phyloP scores from a whole-genome alignment of 164 flowering plant genomes.

The Magnolia officinalis region DNA sequence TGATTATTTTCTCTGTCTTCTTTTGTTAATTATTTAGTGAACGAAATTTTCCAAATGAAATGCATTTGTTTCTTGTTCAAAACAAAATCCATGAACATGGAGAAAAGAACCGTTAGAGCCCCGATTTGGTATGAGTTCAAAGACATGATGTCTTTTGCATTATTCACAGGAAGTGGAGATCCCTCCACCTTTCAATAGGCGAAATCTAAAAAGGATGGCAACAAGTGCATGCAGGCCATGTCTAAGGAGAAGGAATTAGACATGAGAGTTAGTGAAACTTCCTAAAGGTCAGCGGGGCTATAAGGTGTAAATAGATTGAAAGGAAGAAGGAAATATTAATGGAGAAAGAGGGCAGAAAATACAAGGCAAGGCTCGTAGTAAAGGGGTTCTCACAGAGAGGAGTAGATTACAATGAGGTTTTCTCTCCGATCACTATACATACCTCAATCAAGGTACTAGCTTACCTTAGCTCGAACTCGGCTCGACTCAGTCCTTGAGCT shows the following conservation, averaged over 20 bases:
- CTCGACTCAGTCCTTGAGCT: no score
- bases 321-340: neutral
- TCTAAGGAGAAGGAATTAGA: neutral
- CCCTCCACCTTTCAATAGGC: neutral
- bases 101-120: no score
- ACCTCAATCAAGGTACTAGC: neutral
- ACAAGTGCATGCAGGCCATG: neutral
- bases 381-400: neutral
- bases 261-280: neutral
- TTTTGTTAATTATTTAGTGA: no score
- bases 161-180: neutral
- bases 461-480: no score
- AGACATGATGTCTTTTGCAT: no score
- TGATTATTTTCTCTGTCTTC: no score
- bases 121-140: no score
- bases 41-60: no score
- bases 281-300: neutral
- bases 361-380: neutral
- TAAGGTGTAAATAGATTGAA: neutral
- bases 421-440: neutral
- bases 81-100: no score
- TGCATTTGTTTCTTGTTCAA: no score
- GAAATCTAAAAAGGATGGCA: neutral
- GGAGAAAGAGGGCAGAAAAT: neutral
- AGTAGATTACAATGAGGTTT: neutral